These are phyloP conservation scores for Boletus rubropictus DNA, from an alignment of 768 basidiomycete species.

Conservation along the genomic window DNA sequence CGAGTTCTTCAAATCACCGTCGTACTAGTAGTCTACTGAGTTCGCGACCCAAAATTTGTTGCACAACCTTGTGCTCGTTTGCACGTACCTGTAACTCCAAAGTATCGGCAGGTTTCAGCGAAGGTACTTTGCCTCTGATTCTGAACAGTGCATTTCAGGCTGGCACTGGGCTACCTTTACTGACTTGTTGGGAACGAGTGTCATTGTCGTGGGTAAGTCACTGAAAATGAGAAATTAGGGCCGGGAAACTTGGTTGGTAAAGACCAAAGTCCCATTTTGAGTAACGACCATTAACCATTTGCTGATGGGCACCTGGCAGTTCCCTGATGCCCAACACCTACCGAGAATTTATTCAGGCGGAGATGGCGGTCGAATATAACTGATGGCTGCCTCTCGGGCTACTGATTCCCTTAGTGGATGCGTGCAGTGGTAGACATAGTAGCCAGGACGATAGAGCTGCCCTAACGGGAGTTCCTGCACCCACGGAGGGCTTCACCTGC, in stretches of 20 bases:
- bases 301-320: no score
- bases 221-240: background rate
- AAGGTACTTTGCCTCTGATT: background rate
- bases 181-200: no score
- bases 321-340: no score
- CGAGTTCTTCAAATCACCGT: background rate
- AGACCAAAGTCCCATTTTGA: no score
- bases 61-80: background rate
- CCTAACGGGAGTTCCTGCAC: conserved; percentile 9
- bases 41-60: background rate
- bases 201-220: background rate
- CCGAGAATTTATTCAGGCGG: no score
- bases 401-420: conserved; percentile 21
- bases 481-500: conserved; percentile 5
- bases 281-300: no score
- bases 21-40: no score
- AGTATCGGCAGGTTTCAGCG: background rate
- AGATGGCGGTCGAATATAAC: no score
- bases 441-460: conserved; percentile 5
- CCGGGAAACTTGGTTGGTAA: background rate
- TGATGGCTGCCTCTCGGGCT: no score
- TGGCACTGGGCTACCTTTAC: background rate
- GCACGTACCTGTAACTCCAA: background rate
- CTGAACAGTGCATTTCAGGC: background rate
- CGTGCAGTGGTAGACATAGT: conserved; percentile 5